A percentile compares a stretch with the other conserved stretches of the same genome.
Conservation (phyloP, 106 monocot species). For the Xerophyta viscosa region DNA sequence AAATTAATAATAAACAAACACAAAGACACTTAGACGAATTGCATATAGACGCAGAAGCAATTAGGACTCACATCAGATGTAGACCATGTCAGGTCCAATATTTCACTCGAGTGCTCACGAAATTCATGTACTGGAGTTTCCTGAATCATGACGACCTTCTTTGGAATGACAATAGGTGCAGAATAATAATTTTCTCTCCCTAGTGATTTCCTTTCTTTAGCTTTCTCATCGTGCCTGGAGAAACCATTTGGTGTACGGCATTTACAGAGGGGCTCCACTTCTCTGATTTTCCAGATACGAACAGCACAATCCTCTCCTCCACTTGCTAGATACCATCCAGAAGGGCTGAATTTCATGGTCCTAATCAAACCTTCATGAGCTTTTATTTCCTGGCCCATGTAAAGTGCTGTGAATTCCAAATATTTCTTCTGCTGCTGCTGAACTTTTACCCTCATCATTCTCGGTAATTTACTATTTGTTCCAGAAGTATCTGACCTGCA, state of each 20-base stretch:
- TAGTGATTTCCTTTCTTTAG: conserved; percentile 18
- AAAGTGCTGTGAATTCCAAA: conserved; percentile 48
- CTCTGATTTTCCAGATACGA: conserved; percentile 57
- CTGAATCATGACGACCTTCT: conserved; percentile 43
- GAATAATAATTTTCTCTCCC: conserved; percentile 14
- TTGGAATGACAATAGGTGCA: conserved; percentile 49
- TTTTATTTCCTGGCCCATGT: conserved; percentile 59
- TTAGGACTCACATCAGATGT: conserved; percentile 62
- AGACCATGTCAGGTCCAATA: conserved; percentile 83
- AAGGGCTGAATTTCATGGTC: conserved; percentile 61
- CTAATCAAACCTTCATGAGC: conserved; percentile 68
- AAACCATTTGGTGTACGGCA: conserved; percentile 12
- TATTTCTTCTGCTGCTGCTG: conserved; percentile 31
- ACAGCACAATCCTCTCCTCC: conserved; percentile 81
- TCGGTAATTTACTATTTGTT: conserved; percentile 9
- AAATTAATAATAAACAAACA: too few relatives aligned
- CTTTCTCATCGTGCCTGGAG: conserved; percentile 11
- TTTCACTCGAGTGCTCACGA: conserved; percentile 49
- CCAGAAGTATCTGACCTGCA: conserved; percentile 16
- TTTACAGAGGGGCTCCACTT: conserved; percentile 42
- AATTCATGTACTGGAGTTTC: conserved; percentile 58
- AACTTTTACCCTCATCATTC: conserved; percentile 28
- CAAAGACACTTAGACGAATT: too few relatives aligned
- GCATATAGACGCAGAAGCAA: too few relatives aligned
- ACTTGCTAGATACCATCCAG: conserved; percentile 62